phyloP scores from a whole-genome alignment of 2,329 filamentous ascomycete genomes.

The Emmonsiellopsis sp. region DNA sequence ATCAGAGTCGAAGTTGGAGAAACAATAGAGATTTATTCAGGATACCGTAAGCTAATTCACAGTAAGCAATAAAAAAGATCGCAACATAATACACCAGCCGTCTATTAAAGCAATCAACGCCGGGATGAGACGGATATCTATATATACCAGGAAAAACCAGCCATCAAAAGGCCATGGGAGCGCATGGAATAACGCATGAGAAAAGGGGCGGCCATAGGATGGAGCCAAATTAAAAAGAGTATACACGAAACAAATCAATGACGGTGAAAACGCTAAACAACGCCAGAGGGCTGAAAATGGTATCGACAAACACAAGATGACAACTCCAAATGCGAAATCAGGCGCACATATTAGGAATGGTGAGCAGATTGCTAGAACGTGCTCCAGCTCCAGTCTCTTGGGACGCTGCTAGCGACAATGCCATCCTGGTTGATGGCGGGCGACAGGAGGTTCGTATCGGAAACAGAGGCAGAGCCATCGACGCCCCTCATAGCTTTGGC shows the following conservation, averaged over 20 bases:
- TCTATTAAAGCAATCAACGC: neutral
- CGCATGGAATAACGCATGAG: too few species aligned
- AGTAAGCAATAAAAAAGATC: neutral
- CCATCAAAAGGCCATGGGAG: neutral
- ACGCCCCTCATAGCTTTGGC: constrained; percentile 11
- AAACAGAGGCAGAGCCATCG: constrained; percentile 9
- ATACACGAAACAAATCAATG: neutral
- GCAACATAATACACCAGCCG: neutral
- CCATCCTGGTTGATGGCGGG: constrained; percentile 26
- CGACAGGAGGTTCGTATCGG: constrained; percentile 1
- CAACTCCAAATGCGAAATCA: constrained; percentile 2
- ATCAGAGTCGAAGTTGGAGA: neutral
- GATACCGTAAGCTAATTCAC: neutral
- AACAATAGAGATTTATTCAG: neutral
- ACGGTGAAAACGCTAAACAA: neutral
- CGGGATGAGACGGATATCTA: neutral
- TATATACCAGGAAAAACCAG: neutral
- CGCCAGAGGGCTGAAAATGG: neutral
- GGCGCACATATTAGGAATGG: constrained; percentile 8
- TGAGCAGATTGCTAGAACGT: constrained; percentile 41
- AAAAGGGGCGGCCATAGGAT: neutral
- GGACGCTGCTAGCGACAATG: constrained; percentile 46
- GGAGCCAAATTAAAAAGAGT: neutral
- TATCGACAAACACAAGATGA: neutral
- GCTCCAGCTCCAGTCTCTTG: constrained; percentile 54